These are phyloP conservation scores for Paxillus ammoniavirescens DNA, from an alignment of 768 basidiomycete species.

Conservation along the genomic window DNA sequence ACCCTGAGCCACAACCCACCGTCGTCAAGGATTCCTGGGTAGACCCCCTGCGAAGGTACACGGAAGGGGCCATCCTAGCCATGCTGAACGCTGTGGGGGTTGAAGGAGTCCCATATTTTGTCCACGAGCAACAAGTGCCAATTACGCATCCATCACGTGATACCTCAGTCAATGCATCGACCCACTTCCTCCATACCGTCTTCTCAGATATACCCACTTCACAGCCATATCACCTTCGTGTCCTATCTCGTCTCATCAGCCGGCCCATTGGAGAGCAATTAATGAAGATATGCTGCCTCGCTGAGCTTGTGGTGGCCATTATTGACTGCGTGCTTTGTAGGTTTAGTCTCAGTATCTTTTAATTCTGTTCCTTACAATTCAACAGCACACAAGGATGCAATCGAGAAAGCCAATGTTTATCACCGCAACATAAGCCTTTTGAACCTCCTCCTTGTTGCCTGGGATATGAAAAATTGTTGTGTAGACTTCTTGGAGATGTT, in stretches of 20 bases:
- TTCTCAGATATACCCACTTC: not conserved
- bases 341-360: no score
- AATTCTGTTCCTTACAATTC: no score
- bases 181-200: not conserved
- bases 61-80: not conserved
- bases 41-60: not conserved
- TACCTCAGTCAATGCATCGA: not conserved
- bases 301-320: no score
- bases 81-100: conserved; percentile 1
- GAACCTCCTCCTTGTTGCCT: conserved; percentile 3
- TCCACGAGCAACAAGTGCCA: conserved; percentile 1
- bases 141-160: not conserved
- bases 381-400: conserved; percentile 1
- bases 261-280: not conserved
- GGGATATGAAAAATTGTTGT: not conserved
- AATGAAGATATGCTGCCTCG: no score
- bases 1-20: not conserved
- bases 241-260: conserved; percentile 1
- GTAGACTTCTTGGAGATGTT: not conserved
- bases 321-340: no score
- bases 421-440: conserved; percentile 6
- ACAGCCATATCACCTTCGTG: not conserved
- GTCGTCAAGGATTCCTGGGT: conserved; percentile 9
- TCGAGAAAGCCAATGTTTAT: not conserved
- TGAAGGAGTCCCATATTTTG: not conserved